A percentile compares a stretch with the other conserved stretches of the same genome.
Conservation (phyloP, 2,329 filamentous ascomycete species). For the Chaetomiaceae sp. region DNA sequence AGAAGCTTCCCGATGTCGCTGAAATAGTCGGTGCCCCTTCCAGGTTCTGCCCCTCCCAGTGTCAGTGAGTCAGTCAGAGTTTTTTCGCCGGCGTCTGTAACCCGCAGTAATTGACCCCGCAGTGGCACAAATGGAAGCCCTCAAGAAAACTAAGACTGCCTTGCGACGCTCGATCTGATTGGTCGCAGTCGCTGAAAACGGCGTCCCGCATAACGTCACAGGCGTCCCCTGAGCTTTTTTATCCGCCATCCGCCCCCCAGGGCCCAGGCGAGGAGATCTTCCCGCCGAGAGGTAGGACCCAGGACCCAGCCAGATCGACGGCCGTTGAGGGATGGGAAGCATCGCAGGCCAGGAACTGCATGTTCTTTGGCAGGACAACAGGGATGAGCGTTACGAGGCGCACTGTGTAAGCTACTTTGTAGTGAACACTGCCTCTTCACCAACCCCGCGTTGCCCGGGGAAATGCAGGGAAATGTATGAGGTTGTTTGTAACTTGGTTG, state of each 20-base stretch:
- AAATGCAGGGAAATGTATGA: too few relatives aligned
- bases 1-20: conserved; percentile 27
- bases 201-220: conserved; percentile 18
- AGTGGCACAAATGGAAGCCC: conserved; percentile 23
- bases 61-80: conserved; percentile 27
- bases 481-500: too few relatives aligned
- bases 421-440: too few relatives aligned
- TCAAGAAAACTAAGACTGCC: conserved; percentile 10
- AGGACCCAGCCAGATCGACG: not conserved
- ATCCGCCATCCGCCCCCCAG: conserved; percentile 5
- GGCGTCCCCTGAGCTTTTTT: conserved; percentile 10
- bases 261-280: not conserved
- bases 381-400: too few relatives aligned
- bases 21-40: conserved; percentile 24
- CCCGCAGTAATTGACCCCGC: conserved; percentile 23
- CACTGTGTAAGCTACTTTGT: too few relatives aligned
- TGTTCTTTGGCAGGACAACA: too few relatives aligned
- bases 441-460: too few relatives aligned
- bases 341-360: too few relatives aligned
- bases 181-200: conserved; percentile 13
- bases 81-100: conserved; percentile 22
- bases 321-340: too few relatives aligned
- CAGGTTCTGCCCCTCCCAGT: conserved; percentile 15
- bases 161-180: conserved; percentile 18
- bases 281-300: not conserved